phyloP scores from a whole-genome alignment of 495 filamentous ascomycete genomes.

The Penicillium antarcticum region DNA sequence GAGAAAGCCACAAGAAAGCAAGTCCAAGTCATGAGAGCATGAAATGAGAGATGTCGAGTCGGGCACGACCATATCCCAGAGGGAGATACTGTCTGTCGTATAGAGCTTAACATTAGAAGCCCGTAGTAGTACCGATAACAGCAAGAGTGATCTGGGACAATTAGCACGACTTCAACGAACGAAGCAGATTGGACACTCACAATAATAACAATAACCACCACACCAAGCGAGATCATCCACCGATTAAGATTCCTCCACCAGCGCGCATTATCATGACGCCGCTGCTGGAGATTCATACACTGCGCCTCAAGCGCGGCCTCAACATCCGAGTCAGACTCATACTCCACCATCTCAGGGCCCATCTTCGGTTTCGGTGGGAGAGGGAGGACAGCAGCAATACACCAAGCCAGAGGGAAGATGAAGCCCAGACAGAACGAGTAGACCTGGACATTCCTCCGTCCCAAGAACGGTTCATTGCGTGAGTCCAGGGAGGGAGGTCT shows the following conservation, averaged over 20 bases:
- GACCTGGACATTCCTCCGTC: conserved; percentile 75
- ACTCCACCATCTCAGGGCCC: conserved; percentile 17
- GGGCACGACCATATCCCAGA: too few relatives aligned
- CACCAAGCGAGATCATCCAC: conserved; percentile 75
- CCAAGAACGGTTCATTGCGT: conserved; percentile 54
- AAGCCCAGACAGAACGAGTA: conserved; percentile 87
- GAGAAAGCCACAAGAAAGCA: background rate
- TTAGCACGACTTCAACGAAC: conserved; percentile 1
- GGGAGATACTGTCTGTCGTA: background rate
- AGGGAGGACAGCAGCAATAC: conserved; percentile 78
- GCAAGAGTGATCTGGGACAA: conserved; percentile 51
- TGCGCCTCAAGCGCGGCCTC: conserved; percentile 46
- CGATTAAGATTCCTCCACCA: conserved; percentile 96
- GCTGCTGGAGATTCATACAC: conserved; percentile 50
- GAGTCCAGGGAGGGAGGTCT: conserved; percentile 66
- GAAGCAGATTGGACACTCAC: conserved; percentile 39
- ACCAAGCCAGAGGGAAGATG: conserved; percentile 84
- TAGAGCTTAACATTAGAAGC: conserved; percentile 27
- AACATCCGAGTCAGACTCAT: conserved; percentile 30
- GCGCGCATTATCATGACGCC: conserved; percentile 71
- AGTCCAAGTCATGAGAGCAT: conserved; percentile 14
- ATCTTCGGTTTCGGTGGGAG: conserved; percentile 56
- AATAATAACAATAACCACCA: conserved; percentile 72
- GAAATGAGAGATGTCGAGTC: conserved; percentile 5
- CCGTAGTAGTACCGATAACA: conserved; percentile 51